phyloP scores from a whole-genome alignment of 2,329 filamentous ascomycete genomes.

The Alternaria burnsii region DNA sequence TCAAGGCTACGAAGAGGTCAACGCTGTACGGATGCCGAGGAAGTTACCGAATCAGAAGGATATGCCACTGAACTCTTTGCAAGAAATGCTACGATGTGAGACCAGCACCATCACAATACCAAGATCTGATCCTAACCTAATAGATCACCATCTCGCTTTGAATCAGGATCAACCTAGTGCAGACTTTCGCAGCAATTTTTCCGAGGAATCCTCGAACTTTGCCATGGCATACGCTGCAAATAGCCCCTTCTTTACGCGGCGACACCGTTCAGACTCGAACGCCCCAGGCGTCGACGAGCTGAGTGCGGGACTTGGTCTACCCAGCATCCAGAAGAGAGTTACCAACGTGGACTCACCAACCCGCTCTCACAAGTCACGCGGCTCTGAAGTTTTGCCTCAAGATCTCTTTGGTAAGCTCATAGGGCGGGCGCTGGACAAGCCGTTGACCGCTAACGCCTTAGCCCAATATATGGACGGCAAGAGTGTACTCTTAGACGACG shows the following conservation, averaged over 20 bases:
- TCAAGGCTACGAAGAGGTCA: background rate
- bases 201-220: background rate
- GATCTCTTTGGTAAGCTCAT: slow-evolving; percentile 32
- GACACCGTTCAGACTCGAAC: slow-evolving; percentile 9
- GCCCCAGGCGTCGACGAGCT: slow-evolving; percentile 27
- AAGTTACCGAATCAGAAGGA: background rate
- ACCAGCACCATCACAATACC: background rate
- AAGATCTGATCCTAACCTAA: background rate
- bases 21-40: background rate
- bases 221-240: background rate
- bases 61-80: slow-evolving; percentile 3
- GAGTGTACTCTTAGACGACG: background rate
- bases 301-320: slow-evolving; percentile 25
- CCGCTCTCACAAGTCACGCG: slow-evolving; percentile 7
- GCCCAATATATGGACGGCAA: slow-evolving; percentile 23
- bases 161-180: background rate
- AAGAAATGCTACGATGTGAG: slow-evolving; percentile 8
- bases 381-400: slow-evolving; percentile 6
- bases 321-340: slow-evolving; percentile 1
- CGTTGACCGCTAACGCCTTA: slow-evolving; percentile 32
- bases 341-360: slow-evolving; percentile 2
- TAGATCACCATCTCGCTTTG: slow-evolving; percentile 5
- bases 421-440: slow-evolving; percentile 26
- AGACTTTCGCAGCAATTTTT: background rate
- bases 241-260: background rate